phyloP scores from a whole-genome alignment of 306 rosid species.

The Prunus mongolica region DNA sequence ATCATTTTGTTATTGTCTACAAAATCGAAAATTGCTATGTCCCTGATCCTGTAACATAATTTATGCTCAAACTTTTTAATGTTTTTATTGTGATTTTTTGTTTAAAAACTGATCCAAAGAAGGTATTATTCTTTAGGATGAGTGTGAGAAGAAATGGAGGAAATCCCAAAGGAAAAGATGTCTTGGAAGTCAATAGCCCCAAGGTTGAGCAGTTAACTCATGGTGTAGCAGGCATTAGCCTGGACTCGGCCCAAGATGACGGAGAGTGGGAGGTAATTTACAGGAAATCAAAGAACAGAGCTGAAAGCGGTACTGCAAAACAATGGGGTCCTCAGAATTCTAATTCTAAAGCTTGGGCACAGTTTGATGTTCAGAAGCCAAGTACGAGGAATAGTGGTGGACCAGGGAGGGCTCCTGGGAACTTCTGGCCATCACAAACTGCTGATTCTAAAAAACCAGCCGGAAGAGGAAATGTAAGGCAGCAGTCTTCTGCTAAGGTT shows the following conservation, averaged over 20 bases:
- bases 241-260: conserved; percentile 37
- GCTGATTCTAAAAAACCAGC: conserved; percentile 41
- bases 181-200: conserved; percentile 20
- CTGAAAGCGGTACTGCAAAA: conserved; percentile 45
- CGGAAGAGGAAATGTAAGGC: conserved; percentile 48
- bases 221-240: conserved; percentile 38
- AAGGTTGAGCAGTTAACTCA: conserved; percentile 43
- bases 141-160: conserved; percentile 54
- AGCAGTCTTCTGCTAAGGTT: conserved; percentile 29
- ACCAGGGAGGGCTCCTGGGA: conserved; percentile 9
- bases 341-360: conserved; percentile 5
- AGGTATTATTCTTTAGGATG: conserved; percentile 13
- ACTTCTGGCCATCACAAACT: conserved; percentile 18
- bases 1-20: neutral
- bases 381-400: neutral
- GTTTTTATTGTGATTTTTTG: neutral
- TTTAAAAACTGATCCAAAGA: neutral
- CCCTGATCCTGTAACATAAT: neutral
- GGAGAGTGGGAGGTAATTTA: conserved; percentile 73
- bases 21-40: neutral
- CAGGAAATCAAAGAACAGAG: conserved; percentile 60
- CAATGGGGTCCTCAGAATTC: conserved; percentile 22
- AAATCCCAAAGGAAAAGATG: conserved; percentile 42
- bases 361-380: conserved; percentile 3
- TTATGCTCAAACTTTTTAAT: neutral